Evolutionary conservation across 352 stramenopile species (phyloP), one percentile per base, ranked within the genome.

Genomic region (Phytopythium ostracodes): DNA sequence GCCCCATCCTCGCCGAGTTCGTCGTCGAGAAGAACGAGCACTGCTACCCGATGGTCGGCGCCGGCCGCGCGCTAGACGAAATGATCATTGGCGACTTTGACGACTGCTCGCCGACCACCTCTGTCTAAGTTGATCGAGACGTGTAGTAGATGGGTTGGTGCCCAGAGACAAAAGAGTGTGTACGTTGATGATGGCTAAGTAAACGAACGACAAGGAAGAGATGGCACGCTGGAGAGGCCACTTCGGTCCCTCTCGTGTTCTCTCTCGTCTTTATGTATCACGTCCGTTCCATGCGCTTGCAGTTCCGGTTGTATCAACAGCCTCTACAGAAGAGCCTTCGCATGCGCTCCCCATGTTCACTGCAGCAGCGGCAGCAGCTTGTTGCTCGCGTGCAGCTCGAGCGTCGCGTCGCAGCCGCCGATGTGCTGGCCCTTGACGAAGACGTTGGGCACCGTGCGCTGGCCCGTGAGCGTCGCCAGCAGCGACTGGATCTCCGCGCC

Each of bases 361-460:
- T 91, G 59, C 38, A 88, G 70, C 63, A 90, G 66, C 0, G 76
- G 62, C 46, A 80, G 60, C 36, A 92, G 72, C 71, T 90, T 75
- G 35, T 76, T 77, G 51, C 70, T 68, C 18, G 72, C 71, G 64
- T 92, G 77, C 47, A 92, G 76, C 20, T 43, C 65, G 62, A 87
- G 65, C 12, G 81, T 71, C 15, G 72, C 68, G 68, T 99, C 96
- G 63, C 96, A 98, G 59, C 97, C 97, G 67, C 97, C 97, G 60
- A 99, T 84, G 84, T 98, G 92, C 67, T 97, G 80, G 63, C 96
- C 96, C 51, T 96, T 97, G 67, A 99, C 95, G 77, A 99, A 99
- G 36, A 99, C 95, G 78, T 99, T 99, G 2, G 98, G 97, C 49
- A 99, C 96, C 1, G 95, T 99, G 68, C 88, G 84, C 69, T 99